phyloP scores from a whole-genome alignment of 2,329 filamentous ascomycete genomes.

The Bipolaris cookei region DNA sequence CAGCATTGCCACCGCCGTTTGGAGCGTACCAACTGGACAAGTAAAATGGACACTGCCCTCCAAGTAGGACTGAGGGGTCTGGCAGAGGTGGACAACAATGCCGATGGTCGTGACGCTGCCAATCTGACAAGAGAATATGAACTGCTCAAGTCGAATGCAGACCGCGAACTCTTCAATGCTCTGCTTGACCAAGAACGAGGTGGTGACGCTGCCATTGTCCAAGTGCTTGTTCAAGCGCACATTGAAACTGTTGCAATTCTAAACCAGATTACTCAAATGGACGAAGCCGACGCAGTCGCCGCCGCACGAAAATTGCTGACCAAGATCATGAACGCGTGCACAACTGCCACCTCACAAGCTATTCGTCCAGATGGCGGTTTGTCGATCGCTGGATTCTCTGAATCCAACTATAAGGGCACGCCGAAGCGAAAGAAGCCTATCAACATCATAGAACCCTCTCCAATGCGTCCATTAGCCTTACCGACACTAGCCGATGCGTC shows the following conservation, averaged over 20 bases:
- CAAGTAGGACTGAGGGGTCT: constrained; percentile 84
- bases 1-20: constrained; percentile 89
- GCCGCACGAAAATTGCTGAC: constrained; percentile 79
- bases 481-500: constrained; percentile 42
- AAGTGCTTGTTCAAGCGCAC: constrained; percentile 84
- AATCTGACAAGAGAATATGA: constrained; percentile 82
- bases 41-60: constrained; percentile 83
- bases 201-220: constrained; percentile 77
- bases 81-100: constrained; percentile 68
- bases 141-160: constrained; percentile 80
- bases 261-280: constrained; percentile 80
- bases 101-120: constrained; percentile 71
- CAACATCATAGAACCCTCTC: constrained; percentile 55
- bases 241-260: constrained; percentile 90
- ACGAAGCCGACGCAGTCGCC: constrained; percentile 79
- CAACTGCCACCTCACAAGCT: constrained; percentile 76
- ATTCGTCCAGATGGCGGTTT: constrained; percentile 85
- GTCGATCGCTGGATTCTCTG: constrained; percentile 67
- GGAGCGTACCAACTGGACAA: constrained; percentile 83
- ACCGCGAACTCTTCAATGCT: constrained; percentile 76
- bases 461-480: constrained; percentile 51
- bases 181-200: constrained; percentile 84
- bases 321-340: constrained; percentile 78
- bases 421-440: constrained; percentile 71
- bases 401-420: constrained; percentile 74